These are phyloP conservation scores for Monosporascus sp. DNA, from an alignment of 2,329 filamentous ascomycete genomes.

Conservation along the genomic window DNA sequence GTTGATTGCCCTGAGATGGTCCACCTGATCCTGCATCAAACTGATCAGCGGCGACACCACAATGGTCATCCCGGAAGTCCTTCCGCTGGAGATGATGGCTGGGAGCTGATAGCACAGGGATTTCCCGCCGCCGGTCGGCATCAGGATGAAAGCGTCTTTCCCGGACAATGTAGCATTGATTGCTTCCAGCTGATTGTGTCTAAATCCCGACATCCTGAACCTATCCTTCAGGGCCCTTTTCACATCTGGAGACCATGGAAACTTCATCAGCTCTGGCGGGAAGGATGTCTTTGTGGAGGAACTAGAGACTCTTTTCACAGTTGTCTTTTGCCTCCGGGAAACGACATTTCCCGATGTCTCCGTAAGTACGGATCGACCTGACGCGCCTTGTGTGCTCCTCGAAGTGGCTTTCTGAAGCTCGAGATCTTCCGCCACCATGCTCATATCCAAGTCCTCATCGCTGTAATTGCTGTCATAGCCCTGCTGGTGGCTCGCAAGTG, in stretches of 20 bases:
- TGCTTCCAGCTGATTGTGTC: constrained; percentile 86
- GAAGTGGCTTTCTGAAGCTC: constrained; percentile 37
- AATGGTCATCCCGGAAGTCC: constrained; percentile 79
- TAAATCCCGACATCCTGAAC: constrained; percentile 82
- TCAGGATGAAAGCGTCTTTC: constrained; percentile 88
- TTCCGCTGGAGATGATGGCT: constrained; percentile 74
- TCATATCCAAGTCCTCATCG: constrained; percentile 45
- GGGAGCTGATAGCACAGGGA: constrained; percentile 96
- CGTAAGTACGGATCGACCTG: constrained; percentile 34
- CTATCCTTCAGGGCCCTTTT: constrained; percentile 72
- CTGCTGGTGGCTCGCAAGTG: constrained; percentile 10
- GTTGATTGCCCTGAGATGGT: constrained; percentile 67
- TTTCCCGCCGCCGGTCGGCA: constrained; percentile 97
- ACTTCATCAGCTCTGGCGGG: constrained; percentile 52
- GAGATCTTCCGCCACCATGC: constrained; percentile 46
- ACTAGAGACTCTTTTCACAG: constrained; percentile 27
- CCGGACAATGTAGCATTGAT: constrained; percentile 89
- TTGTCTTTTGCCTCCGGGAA: constrained; percentile 27
- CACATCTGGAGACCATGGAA: constrained; percentile 83
- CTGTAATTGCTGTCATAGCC: constrained; percentile 39
- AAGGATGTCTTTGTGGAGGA: constrained; percentile 31
- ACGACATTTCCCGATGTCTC: constrained; percentile 45
- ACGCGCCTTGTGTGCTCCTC: constrained; percentile 14
- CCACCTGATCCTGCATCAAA: constrained; percentile 95
- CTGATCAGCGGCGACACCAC: constrained; percentile 94